These are phyloP conservation scores for Neonectria coccinea DNA, from an alignment of 2,329 filamentous ascomycete species.

Conservation along the genomic window DNA sequence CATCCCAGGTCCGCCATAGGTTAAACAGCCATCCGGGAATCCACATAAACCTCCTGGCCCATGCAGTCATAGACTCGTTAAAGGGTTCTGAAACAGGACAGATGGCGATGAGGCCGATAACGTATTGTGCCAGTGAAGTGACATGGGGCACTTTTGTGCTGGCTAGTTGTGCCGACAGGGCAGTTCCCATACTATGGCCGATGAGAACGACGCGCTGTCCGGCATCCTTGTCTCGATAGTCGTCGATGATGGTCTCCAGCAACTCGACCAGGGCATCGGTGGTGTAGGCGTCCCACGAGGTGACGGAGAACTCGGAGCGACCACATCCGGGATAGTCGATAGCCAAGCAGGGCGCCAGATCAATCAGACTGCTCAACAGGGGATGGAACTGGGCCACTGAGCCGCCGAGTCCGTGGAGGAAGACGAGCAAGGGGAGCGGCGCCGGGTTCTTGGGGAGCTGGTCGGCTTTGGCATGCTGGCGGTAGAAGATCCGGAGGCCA, in stretches of 20 bases:
- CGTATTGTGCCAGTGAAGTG: constrained; percentile 67
- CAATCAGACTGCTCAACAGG: constrained; percentile 82
- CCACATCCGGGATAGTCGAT: constrained; percentile 94
- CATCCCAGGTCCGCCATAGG: constrained; percentile 81
- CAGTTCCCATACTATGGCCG: constrained; percentile 91
- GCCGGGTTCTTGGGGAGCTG: constrained; percentile 80
- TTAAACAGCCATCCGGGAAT: constrained; percentile 81
- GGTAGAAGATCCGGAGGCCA: constrained; percentile 84
- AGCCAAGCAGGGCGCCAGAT: constrained; percentile 82
- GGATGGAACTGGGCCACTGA: constrained; percentile 89
- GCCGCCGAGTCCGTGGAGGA: constrained; percentile 93
- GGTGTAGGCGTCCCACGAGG: constrained; percentile 81
- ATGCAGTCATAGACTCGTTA: constrained; percentile 55
- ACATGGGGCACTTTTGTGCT: constrained; percentile 56
- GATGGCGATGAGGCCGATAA: constrained; percentile 83
- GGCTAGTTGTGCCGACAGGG: constrained; percentile 78
- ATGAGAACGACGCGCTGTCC: constrained; percentile 82
- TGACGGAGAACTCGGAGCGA: constrained; percentile 78
- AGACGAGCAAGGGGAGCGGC: constrained; percentile 86
- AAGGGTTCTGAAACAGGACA: constrained; percentile 80
- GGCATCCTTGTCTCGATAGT: constrained; percentile 73
- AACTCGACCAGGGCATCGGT: constrained; percentile 81
- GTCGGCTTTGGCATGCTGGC: constrained; percentile 82
- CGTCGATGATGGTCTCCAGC: constrained; percentile 78
- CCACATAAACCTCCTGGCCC: constrained; percentile 69